A percentile compares a stretch with the other conserved stretches of the same genome.
Evolutionary conservation across 2,329 filamentous ascomycete species (phyloP).

Genomic region (Colletotrichum sp.): DNA sequence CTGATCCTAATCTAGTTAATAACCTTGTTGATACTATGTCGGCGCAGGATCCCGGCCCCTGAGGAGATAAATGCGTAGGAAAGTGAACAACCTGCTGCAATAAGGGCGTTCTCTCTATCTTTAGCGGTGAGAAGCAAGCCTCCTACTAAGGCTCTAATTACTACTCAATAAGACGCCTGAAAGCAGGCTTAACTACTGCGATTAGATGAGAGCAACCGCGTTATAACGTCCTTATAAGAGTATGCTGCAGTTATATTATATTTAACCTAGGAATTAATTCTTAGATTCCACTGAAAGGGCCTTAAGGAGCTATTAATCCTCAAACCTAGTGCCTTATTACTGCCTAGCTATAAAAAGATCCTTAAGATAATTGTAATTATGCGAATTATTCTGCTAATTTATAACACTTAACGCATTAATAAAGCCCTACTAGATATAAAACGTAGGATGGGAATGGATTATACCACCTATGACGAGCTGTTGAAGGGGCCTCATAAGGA

Average conservation of each 20-base stretch:
- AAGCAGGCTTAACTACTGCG: not conserved
- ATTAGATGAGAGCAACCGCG: not conserved
- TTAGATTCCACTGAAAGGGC: not conserved
- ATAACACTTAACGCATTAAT: not conserved
- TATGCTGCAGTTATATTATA: not conserved
- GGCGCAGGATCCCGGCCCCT: not conserved
- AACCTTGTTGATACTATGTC: not conserved
- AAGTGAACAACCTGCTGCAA: not conserved
- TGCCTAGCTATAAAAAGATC: not conserved
- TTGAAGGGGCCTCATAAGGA: not conserved
- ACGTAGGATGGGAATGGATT: not conserved
- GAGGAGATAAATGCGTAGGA: not conserved
- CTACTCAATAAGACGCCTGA: not conserved
- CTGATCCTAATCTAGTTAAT: not conserved
- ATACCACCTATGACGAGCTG: not conserved
- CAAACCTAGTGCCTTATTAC: not conserved
- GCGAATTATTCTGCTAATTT: not conserved
- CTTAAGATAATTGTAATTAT: not conserved
- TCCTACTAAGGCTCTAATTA: not conserved
- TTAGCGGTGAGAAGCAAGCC: not conserved
- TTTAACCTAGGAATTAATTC: not conserved
- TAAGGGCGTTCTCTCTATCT: not conserved
- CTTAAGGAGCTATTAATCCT: not conserved
- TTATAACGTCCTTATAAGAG: not conserved
- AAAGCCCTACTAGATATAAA: not conserved